Evolutionary conservation across 2,329 filamentous ascomycete species (phyloP).

Genomic region (Gaeumannomyces sp.): DNA sequence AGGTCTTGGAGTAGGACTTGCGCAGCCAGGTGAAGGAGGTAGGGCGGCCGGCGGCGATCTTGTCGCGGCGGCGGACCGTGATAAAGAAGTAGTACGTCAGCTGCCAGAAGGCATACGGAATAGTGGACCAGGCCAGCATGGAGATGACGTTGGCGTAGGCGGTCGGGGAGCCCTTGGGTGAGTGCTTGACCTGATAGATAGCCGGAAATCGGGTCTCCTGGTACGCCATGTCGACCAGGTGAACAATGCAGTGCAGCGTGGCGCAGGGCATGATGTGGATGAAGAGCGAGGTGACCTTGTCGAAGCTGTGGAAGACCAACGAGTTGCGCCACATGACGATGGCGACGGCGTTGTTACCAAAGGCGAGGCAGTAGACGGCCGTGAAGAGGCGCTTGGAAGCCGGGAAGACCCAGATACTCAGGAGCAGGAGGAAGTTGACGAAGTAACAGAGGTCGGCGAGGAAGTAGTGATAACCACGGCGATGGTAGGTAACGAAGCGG

Average conservation of each 20-base stretch:
- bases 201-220: constrained; percentile 74
- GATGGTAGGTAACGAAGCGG: constrained; percentile 84
- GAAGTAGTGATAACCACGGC: constrained; percentile 93
- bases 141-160: constrained; percentile 71
- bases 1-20: constrained; percentile 80
- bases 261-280: constrained; percentile 99
- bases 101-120: constrained; percentile 93
- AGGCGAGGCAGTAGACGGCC: constrained; percentile 84
- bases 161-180: constrained; percentile 62
- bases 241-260: constrained; percentile 85
- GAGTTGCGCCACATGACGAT: constrained; percentile 99
- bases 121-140: constrained; percentile 91
- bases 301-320: constrained; percentile 94
- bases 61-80: constrained; percentile 86
- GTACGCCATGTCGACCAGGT: constrained; percentile 61
- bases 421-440: constrained; percentile 77
- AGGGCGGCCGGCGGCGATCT: constrained; percentile 90
- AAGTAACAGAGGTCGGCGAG: constrained; percentile 97
- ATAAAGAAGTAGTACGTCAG: constrained; percentile 90
- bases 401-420: constrained; percentile 88
- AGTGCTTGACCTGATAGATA: constrained; percentile 71
- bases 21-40: constrained; percentile 98
- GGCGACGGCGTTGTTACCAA: constrained; percentile 93
- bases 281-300: constrained; percentile 97
- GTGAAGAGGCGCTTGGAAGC: constrained; percentile 87